Percentiles rank a stretch among this genome's conserved stretches.
Conservation (phyloP, 257 asterid species). For the Gentiana straminea region DNA sequence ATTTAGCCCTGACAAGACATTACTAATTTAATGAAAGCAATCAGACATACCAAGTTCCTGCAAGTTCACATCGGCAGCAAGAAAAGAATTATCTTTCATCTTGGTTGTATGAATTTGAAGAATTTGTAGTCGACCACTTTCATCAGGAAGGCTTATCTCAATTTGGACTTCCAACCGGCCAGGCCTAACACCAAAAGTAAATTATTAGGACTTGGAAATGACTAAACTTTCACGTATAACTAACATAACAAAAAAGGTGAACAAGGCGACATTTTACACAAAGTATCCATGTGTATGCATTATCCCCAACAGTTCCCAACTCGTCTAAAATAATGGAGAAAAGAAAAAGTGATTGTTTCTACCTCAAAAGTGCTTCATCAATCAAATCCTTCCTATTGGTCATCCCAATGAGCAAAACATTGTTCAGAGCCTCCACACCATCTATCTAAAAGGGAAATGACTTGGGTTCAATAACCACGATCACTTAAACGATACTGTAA, state of each 20-base stretch:
- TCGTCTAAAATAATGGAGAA: background rate
- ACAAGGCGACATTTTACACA: background rate
- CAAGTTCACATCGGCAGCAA: conserved; percentile 86
- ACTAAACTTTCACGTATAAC: conserved; percentile 1
- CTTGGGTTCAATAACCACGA: background rate
- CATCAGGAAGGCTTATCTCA: conserved; percentile 99
- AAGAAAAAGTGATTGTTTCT: background rate
- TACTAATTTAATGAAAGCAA: conserved; percentile 5
- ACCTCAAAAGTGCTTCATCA: conserved; percentile 99
- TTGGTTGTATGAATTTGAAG: conserved; percentile 95
- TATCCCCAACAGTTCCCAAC: no score
- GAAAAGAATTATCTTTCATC: conserved; percentile 95
- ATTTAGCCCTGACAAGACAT: no score
- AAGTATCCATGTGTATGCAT: background rate
- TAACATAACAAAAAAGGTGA: background rate
- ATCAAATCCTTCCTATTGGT: conserved; percentile 96
- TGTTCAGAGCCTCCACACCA: conserved; percentile 98
- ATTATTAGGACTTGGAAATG: conserved; percentile 4
- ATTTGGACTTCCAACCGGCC: conserved; percentile 99
- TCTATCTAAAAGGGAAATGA: conserved; percentile 60
- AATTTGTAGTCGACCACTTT: conserved; percentile 94
- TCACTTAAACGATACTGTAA: conserved; percentile 5
- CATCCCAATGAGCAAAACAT: conserved; percentile 98
- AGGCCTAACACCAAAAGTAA: conserved; percentile 48
- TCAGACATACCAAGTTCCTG: conserved; percentile 74